Evolutionary conservation across 306 rosid species (phyloP), one percentile per base, ranked within the genome.

Genomic region (Begonia masoniana): DNA sequence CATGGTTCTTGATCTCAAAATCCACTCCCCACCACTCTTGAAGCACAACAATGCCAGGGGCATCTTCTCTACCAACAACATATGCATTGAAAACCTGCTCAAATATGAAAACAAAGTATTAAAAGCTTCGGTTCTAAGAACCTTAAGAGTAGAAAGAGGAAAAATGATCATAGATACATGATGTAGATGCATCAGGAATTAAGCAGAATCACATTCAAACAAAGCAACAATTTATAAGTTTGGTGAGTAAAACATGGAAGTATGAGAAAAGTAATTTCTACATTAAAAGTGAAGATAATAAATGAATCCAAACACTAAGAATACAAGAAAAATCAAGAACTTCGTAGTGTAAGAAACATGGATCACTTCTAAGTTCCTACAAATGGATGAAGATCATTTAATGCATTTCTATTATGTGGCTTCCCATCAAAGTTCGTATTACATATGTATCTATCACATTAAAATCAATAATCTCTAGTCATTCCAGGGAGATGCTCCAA

Each of bases 1-100:
- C 94, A 60, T 83, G 96, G 64, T 84, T 87, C 64, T 87, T 87
- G 47, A 81, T 52, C 67, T 87, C 96, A 41, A 49, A 84, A 68
- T 87, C 94, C 57, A 87, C 85, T 45, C 96, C 96, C 94, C 94
- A 87, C 94, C 94, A 83, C 62, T 87, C 94, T 71, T 87, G 94
- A 57, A 87, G 72, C 63, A 87, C 92, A 54, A 84, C 94, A 60
- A 83, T 78, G 46, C 94, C 96, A 5, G 96, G 94, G 70, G 94
- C 94, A 68, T 75, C 80, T 11, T 87, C 96, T 72, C 65, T 78
- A 52, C 96, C 94, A 55, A 87, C 78, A 54, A 83, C 79, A 53
- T 87, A 87, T 9, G 82, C 96, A 67, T 81, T 84, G 65, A 87
- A 87, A 55, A 74, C 61, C 96, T 87, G 78, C 39, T 24, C 67